Percentiles rank a stretch among this genome's conserved stretches.
phyloP scores from a whole-genome alignment of 805 yeast genomes.

The Lachancea meyersii region DNA sequence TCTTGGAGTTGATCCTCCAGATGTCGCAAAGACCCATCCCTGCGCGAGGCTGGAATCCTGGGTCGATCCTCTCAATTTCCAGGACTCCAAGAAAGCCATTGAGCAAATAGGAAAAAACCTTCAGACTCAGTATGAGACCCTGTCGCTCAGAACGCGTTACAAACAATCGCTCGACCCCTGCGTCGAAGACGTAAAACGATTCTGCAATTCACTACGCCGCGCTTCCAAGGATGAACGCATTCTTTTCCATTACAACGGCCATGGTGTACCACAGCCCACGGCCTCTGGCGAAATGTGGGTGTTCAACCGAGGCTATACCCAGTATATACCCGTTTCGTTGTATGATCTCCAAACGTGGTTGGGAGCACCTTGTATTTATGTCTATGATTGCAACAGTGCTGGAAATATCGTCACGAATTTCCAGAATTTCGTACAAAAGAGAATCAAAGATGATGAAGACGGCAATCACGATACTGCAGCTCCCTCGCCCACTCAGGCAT shows the following conservation, averaged over 20 bases:
- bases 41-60: slow-evolving; percentile 90
- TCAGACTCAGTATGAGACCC: slow-evolving; percentile 83
- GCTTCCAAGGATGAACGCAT: slow-evolving; percentile 92
- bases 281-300: slow-evolving; percentile 98
- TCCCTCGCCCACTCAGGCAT: slow-evolving; percentile 43
- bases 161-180: slow-evolving; percentile 91
- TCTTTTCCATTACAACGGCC: slow-evolving; percentile 93
- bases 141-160: slow-evolving; percentile 80
- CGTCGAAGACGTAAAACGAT: slow-evolving; percentile 89
- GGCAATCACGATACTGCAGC: slow-evolving; percentile 39
- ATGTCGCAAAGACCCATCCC: slow-evolving; percentile 85
- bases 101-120: slow-evolving; percentile 85
- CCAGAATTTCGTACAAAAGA: slow-evolving; percentile 80
- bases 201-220: slow-evolving; percentile 81
- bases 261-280: slow-evolving; percentile 97
- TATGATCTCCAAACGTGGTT: slow-evolving; percentile 95
- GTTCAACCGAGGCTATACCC: slow-evolving; percentile 93
- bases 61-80: slow-evolving; percentile 77
- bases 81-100: slow-evolving; percentile 84
- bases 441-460: slow-evolving; percentile 80
- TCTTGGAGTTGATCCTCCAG: slow-evolving; percentile 96
- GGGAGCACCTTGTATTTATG: slow-evolving; percentile 95
- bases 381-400: slow-evolving; percentile 90
- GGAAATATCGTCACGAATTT: slow-evolving; percentile 89
- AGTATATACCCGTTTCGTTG: slow-evolving; percentile 92